Conservation (phyloP, 306 rosid species). For the Cicer yamashitae region DNA sequence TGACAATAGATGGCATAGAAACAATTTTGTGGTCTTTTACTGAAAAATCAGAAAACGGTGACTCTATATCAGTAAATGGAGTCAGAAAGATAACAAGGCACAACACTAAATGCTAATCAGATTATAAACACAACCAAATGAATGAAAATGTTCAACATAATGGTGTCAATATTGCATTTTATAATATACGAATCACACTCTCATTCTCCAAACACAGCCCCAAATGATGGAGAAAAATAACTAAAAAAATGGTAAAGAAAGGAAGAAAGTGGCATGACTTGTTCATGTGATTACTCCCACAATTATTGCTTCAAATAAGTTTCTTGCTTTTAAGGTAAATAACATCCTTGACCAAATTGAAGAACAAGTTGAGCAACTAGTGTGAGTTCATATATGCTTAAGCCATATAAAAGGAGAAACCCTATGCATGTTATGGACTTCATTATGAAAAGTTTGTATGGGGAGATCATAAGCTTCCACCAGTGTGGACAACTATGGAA, state of each 20-base stretch:
- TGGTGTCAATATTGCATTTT: constrained; percentile 10
- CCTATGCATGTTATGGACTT: neutral
- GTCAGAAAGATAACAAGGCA: neutral
- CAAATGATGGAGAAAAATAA: constrained; percentile 6
- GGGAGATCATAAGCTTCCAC: too few species aligned
- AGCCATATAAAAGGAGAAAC: neutral
- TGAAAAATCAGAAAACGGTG: constrained; percentile 43
- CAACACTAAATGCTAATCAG: constrained; percentile 13
- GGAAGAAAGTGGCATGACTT: neutral
- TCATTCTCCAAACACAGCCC: neutral
- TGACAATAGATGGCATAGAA: constrained; percentile 51
- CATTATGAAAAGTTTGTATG: neutral
- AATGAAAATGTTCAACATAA: constrained; percentile 9
- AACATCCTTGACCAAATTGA: constrained; percentile 8
- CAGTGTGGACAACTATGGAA: too few species aligned
- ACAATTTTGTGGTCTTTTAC: constrained; percentile 51
- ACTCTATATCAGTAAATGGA: neutral
- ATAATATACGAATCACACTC: constrained; percentile 17
- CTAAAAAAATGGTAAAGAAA: constrained; percentile 21
- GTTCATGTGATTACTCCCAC: constrained; percentile 7
- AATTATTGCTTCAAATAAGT: constrained; percentile 19
- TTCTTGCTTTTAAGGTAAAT: constrained; percentile 24
- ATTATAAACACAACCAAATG: neutral
- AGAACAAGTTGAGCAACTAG: constrained; percentile 11
- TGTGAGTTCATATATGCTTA: neutral